Conservation (phyloP, 164 flowering plant genomes). For the Cinnamomum micranthum region DNA sequence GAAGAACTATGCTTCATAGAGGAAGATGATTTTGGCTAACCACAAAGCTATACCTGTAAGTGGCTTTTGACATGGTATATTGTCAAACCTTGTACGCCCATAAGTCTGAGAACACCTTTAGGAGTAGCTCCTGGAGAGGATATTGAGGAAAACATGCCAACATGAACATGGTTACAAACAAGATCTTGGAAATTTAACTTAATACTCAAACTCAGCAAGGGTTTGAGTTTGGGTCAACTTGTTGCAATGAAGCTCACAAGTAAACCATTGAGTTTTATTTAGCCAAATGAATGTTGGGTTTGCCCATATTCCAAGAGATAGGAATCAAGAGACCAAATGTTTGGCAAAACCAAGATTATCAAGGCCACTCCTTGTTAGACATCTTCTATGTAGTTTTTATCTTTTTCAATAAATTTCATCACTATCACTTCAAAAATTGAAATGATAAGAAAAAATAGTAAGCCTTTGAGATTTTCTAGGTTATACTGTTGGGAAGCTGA, state of each 20-base stretch:
- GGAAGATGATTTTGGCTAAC: background rate
- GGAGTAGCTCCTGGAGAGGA: conserved; percentile 85
- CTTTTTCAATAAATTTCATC: too few species aligned
- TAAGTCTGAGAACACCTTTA: conserved; percentile 90
- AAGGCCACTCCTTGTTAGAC: too few species aligned
- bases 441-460: too few species aligned
- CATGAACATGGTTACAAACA: background rate
- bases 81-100: conserved; percentile 92
- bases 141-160: background rate
- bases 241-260: background rate
- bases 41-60: conserved; percentile 61
- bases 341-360: too few species aligned
- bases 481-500: too few species aligned
- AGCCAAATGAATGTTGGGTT: too few species aligned
- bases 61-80: conserved; percentile 98
- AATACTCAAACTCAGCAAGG: background rate
- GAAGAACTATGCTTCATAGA: background rate
- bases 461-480: too few species aligned
- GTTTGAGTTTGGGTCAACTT: background rate
- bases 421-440: too few species aligned
- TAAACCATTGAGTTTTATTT: too few species aligned
- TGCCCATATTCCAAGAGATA: too few species aligned
- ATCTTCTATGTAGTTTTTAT: too few species aligned
- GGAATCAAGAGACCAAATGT: too few species aligned
- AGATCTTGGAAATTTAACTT: background rate